A percentile compares a stretch with the other conserved stretches of the same genome.
phyloP scores from a whole-genome alignment of 257 asterid genomes.

The Leonotis leonurus region DNA sequence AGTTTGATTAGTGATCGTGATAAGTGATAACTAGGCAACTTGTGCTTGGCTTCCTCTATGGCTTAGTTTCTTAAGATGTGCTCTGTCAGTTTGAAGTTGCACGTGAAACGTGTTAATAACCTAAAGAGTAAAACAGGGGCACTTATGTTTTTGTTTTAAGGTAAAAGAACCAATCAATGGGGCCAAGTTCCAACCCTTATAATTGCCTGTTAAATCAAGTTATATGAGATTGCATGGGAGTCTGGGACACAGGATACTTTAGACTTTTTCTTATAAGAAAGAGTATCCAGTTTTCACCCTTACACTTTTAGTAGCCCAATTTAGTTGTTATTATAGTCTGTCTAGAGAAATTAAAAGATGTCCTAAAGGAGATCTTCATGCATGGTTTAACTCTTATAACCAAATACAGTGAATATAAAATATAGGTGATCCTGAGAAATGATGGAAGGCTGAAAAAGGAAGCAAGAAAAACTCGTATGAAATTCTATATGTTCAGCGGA shows the following conservation, averaged over 20 bases:
- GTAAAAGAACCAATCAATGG: background rate
- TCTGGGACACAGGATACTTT: no score
- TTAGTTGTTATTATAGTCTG: background rate
- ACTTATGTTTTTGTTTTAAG: constrained; percentile 1
- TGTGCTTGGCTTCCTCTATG: background rate
- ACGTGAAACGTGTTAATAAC: background rate
- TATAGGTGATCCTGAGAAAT: background rate
- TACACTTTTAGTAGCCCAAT: background rate
- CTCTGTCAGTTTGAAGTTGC: background rate
- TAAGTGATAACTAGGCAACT: background rate
- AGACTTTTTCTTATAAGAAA: no score
- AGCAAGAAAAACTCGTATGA: background rate
- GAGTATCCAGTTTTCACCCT: no score
- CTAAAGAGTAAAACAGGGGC: no score
- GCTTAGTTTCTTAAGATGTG: constrained; percentile 8
- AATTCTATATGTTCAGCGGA: background rate
- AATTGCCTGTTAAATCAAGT: background rate
- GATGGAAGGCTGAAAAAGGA: background rate
- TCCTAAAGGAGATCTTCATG: background rate
- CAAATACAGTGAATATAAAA: background rate
- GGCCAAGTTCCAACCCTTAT: no score
- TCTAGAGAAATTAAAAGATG: background rate
- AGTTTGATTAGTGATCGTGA: background rate
- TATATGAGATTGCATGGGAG: background rate
- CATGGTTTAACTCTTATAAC: background rate